phyloP scores from a whole-genome alignment of 768 basidiomycete genomes.

The Hebeloma cylindrosporum region DNA sequence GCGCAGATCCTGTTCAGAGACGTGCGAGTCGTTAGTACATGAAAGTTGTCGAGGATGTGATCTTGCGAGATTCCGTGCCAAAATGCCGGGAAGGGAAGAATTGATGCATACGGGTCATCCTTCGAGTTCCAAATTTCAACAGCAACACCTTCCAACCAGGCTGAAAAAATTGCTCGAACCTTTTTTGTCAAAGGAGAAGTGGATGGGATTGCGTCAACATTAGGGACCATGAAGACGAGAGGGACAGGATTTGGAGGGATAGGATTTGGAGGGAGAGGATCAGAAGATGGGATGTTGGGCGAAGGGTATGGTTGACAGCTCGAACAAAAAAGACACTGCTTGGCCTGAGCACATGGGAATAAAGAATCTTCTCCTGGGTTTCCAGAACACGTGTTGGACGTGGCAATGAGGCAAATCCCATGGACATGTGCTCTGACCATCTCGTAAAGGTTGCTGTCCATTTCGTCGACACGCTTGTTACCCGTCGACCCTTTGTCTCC shows the following conservation, averaged over 20 bases:
- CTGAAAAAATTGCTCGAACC: not conserved
- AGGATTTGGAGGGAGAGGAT: not conserved
- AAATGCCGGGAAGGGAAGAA: not conserved
- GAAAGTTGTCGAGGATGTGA: not conserved
- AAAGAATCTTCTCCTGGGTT: constrained; percentile 2
- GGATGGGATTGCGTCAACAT: not conserved
- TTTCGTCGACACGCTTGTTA: not conserved
- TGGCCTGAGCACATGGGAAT: not conserved
- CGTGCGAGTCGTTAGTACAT: not conserved
- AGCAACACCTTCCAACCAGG: not conserved
- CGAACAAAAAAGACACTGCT: not conserved
- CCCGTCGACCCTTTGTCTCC: no score
- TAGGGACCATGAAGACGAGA: not conserved
- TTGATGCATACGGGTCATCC: not conserved
- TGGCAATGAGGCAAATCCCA: not conserved
- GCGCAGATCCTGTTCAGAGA: not conserved
- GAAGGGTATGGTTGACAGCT: constrained; percentile 1
- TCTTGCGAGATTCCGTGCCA: constrained; percentile 2
- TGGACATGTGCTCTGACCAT: not conserved
- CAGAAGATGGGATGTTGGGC: not conserved
- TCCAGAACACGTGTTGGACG: not conserved
- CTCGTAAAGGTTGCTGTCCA: not conserved
- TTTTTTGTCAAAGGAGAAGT: not conserved
- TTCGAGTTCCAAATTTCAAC: not conserved
- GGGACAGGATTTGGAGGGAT: not conserved